Evolutionary conservation across 1,284 basidiomycete species (phyloP).

Genomic region (Pascua guehoae): DNA sequence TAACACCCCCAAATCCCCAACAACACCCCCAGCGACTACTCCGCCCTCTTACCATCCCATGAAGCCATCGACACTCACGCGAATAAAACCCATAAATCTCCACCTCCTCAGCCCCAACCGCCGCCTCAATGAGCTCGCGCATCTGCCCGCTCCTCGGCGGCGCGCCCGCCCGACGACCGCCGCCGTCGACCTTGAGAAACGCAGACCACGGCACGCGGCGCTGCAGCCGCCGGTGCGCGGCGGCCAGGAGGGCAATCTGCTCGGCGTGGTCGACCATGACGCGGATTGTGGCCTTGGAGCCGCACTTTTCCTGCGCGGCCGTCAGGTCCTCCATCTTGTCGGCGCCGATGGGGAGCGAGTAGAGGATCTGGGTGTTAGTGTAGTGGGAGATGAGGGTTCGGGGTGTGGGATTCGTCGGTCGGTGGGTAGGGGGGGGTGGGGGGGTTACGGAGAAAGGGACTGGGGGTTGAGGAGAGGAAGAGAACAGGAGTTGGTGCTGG

Average conservation of each 20-base stretch:
- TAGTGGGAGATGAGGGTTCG: no score
- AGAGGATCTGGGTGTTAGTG: slow-evolving; percentile 61
- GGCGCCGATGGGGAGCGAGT: slow-evolving; percentile 65
- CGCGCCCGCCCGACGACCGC: slow-evolving; percentile 78
- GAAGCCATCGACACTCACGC: slow-evolving; percentile 49
- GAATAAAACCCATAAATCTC: slow-evolving; percentile 78
- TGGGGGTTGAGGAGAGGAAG: no score
- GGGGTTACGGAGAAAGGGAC: no score
- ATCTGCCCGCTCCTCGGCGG: slow-evolving; percentile 58
- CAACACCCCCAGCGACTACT: neutral
- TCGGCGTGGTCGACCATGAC: slow-evolving; percentile 71
- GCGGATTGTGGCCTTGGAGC: slow-evolving; percentile 58
- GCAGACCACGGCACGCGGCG: slow-evolving; percentile 60
- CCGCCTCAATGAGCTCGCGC: slow-evolving; percentile 55
- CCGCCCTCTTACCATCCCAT: neutral
- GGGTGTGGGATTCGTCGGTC: neutral
- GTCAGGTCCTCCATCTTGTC: slow-evolving; percentile 72
- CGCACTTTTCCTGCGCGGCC: slow-evolving; percentile 58
- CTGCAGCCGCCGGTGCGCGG: slow-evolving; percentile 42
- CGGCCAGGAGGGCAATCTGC: slow-evolving; percentile 65
- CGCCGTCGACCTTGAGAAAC: slow-evolving; percentile 78
- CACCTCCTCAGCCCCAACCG: slow-evolving; percentile 51
- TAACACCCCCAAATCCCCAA: no score
- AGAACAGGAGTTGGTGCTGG: no score
- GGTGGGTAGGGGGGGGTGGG: neutral